These are phyloP conservation scores for Lachnellula cervina DNA, from an alignment of 2,329 filamentous ascomycete species.

Conservation along the genomic window DNA sequence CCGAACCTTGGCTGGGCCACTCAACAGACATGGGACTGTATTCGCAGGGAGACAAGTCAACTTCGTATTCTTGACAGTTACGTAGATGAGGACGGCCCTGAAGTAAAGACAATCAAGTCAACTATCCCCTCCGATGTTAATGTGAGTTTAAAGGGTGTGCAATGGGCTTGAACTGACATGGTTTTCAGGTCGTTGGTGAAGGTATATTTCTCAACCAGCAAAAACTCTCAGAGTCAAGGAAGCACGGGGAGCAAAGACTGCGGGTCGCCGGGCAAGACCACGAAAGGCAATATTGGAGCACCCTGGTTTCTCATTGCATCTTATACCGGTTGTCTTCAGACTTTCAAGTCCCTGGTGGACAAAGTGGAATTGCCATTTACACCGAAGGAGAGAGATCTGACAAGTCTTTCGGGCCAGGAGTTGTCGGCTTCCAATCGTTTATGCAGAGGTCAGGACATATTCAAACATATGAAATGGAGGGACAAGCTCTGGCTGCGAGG, in stretches of 20 bases:
- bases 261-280: not conserved
- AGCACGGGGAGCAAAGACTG: not conserved
- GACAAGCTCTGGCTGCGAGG: not conserved
- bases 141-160: not conserved
- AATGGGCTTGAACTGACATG: not conserved
- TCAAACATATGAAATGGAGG: slow-evolving; percentile 7
- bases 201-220: slow-evolving; percentile 2
- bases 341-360: not conserved
- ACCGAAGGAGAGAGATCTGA: slow-evolving; percentile 1
- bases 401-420: not conserved
- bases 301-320: not conserved
- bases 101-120: not conserved
- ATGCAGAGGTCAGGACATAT: slow-evolving; percentile 1
- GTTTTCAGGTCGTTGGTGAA: not conserved
- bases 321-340: slow-evolving; percentile 3
- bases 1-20: not conserved
- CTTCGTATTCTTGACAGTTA: not conserved
- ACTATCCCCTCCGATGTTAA: not conserved
- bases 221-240: not conserved
- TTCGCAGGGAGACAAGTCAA: not conserved
- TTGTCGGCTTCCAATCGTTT: slow-evolving; percentile 4
- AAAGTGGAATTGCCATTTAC: slow-evolving; percentile 4
- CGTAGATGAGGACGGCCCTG: not conserved
- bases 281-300: slow-evolving; percentile 1
- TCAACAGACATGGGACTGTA: not conserved